Evolutionary conservation across 2,329 filamentous ascomycete genomes (phyloP).

Genomic region (Lecanicillium sp.): DNA sequence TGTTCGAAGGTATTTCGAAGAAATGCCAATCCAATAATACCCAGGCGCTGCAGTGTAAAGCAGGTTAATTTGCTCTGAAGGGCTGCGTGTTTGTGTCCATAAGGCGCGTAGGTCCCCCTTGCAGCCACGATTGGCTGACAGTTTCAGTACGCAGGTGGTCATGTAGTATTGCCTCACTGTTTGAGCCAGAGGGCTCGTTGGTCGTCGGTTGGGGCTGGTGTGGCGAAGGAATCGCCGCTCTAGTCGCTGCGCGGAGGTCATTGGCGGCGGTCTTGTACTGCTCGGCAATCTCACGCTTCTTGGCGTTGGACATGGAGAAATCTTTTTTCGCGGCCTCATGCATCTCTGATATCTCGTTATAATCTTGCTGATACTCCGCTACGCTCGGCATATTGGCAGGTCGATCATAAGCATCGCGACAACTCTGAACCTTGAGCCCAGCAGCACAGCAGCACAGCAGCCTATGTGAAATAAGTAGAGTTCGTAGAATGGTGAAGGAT

Average conservation of each 20-base stretch:
- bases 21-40: too few species aligned
- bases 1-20: too few species aligned
- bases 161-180: neutral
- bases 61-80: too few species aligned
- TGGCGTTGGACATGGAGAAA: constrained; percentile 12
- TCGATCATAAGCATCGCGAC: constrained; percentile 1
- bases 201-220: neutral
- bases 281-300: constrained; percentile 12
- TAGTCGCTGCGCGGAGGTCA: constrained; percentile 11
- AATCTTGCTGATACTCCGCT: constrained; percentile 12
- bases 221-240: constrained; percentile 7
- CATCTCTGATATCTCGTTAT: constrained; percentile 14
- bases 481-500: neutral
- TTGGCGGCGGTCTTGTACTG: constrained; percentile 2
- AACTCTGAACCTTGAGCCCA: neutral
- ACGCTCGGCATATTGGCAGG: constrained; percentile 14
- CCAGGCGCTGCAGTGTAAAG: too few species aligned
- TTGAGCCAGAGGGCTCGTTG: too few species aligned
- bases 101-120: too few species aligned
- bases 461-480: neutral
- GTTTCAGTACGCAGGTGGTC: too few species aligned
- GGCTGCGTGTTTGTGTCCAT: too few species aligned
- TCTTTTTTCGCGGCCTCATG: constrained; percentile 11
- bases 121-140: too few species aligned
- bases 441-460: neutral